Conservation (phyloP, 2,329 filamentous ascomycete species). For the Tolypocladium album region DNA sequence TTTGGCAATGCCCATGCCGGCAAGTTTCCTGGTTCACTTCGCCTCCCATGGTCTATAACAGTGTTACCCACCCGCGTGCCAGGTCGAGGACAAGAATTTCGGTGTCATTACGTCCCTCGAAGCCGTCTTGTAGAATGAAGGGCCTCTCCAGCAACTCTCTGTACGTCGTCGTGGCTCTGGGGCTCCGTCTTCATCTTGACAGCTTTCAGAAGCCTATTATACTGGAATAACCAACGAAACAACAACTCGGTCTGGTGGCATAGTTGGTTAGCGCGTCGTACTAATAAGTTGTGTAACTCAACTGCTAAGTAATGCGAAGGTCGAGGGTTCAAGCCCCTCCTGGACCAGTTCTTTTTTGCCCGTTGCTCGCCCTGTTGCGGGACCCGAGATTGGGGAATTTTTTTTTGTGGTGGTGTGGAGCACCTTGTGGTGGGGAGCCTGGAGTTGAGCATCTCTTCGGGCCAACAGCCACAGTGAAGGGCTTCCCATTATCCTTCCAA, state of each 20-base stretch:
- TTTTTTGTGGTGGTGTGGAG: not conserved
- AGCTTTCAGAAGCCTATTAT: not conserved
- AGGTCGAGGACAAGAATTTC: too few relatives aligned
- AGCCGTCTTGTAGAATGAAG: too few relatives aligned
- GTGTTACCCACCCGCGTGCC: too few relatives aligned
- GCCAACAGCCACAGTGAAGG: too few relatives aligned
- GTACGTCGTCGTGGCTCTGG: too few relatives aligned
- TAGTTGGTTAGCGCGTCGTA: constrained; percentile 1
- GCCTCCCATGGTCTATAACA: too few relatives aligned
- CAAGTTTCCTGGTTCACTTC: too few relatives aligned
- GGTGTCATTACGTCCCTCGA: too few relatives aligned
- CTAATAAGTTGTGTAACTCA: not conserved
- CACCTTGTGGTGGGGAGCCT: not conserved
- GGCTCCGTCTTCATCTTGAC: too few relatives aligned
- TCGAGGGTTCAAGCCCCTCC: constrained; percentile 1
- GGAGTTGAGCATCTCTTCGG: too few relatives aligned
- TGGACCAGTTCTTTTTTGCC: constrained; percentile 1
- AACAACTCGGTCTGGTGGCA: not conserved
- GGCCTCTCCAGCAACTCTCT: too few relatives aligned
- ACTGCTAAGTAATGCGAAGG: not conserved
- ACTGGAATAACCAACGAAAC: not conserved
- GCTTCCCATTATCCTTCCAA: not conserved
- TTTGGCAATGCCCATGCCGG: too few relatives aligned
- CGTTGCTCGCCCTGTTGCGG: not conserved
- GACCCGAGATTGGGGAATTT: not conserved